Conservation (phyloP, 495 filamentous ascomycete species). For the Talaromyces wortmannii region DNA sequence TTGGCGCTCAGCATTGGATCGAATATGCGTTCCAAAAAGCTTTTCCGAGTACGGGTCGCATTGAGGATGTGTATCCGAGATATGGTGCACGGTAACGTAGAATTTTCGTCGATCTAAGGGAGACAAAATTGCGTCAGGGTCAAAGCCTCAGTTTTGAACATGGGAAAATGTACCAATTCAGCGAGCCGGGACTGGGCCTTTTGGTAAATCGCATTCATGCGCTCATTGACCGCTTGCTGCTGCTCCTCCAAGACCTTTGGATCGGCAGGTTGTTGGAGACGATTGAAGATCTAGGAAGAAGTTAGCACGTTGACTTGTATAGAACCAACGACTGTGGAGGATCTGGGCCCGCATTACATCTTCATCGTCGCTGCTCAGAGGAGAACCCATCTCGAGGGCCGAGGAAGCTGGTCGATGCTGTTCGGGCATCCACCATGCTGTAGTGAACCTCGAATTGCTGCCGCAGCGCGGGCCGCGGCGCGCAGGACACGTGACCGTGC, state of each 20-base stretch:
- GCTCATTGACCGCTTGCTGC: slow-evolving; percentile 54
- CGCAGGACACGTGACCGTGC: no score
- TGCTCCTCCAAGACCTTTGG: slow-evolving; percentile 54
- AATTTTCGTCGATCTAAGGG: slow-evolving; percentile 66
- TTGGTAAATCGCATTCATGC: slow-evolving; percentile 56
- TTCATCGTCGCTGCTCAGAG: slow-evolving; percentile 35
- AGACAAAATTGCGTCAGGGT: not conserved
- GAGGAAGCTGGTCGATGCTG: not conserved
- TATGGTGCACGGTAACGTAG: slow-evolving; percentile 72
- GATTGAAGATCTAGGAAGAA: slow-evolving; percentile 54
- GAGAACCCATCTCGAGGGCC: slow-evolving; percentile 36
- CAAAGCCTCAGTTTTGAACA: not conserved
- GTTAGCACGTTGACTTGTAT: not conserved
- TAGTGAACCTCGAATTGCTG: not conserved
- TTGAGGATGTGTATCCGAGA: slow-evolving; percentile 74
- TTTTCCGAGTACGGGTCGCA: slow-evolving; percentile 66
- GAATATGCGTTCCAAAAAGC: slow-evolving; percentile 75
- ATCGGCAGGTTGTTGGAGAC: slow-evolving; percentile 54
- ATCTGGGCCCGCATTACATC: slow-evolving; percentile 20
- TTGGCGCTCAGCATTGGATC: slow-evolving; percentile 67
- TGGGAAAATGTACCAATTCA: slow-evolving; percentile 34
- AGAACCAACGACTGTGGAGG: not conserved
- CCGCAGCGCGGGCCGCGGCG: no score
- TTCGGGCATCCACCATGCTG: not conserved
- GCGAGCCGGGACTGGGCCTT: slow-evolving; percentile 57